A percentile compares a stretch with the other conserved stretches of the same genome.
These are phyloP conservation scores for Suillus americanus DNA, from an alignment of 768 basidiomycete species.

Conservation along the genomic window DNA sequence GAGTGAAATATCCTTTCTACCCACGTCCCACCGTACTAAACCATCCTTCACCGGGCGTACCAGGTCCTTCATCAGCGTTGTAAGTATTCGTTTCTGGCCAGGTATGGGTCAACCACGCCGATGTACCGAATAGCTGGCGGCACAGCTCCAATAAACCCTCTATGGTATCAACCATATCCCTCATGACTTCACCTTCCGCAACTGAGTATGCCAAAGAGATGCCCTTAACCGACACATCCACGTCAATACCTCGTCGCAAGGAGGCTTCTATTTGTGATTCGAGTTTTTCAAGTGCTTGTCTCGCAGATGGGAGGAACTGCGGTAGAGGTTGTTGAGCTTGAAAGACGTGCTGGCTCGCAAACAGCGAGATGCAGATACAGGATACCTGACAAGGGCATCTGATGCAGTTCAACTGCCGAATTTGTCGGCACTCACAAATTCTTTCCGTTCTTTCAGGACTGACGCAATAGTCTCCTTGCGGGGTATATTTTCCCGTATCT, in stretches of 20 bases:
- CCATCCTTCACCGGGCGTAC: constrained; percentile 13
- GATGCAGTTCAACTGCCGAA: not conserved
- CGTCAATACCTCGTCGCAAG: constrained; percentile 27
- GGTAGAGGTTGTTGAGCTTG: constrained; percentile 45
- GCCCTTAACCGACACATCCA: constrained; percentile 31
- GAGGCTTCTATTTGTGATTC: constrained; percentile 34
- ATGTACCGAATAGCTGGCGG: constrained; percentile 44
- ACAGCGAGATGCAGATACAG: constrained; percentile 46
- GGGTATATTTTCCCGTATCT: constrained; percentile 47
- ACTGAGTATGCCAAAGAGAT: constrained; percentile 41
- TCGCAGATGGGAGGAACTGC: constrained; percentile 48
- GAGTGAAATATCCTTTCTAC: not conserved
- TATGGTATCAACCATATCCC: constrained; percentile 41
- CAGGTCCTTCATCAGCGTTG: constrained; percentile 3
- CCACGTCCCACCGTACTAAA: constrained; percentile 31
- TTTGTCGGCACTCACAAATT: constrained; percentile 32
- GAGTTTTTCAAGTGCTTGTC: constrained; percentile 38
- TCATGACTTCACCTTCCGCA: constrained; percentile 43
- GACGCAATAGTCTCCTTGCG: constrained; percentile 40
- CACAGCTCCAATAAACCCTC: constrained; percentile 41
- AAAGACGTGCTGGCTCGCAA: constrained; percentile 50
- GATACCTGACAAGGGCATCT: constrained; percentile 32
- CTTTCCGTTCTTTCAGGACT: constrained; percentile 41
- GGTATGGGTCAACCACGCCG: constrained; percentile 38
- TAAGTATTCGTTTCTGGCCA: not conserved